These are phyloP conservation scores for Hypoxylon sp. DNA, from an alignment of 2,329 filamentous ascomycete genomes.

Conservation along the genomic window DNA sequence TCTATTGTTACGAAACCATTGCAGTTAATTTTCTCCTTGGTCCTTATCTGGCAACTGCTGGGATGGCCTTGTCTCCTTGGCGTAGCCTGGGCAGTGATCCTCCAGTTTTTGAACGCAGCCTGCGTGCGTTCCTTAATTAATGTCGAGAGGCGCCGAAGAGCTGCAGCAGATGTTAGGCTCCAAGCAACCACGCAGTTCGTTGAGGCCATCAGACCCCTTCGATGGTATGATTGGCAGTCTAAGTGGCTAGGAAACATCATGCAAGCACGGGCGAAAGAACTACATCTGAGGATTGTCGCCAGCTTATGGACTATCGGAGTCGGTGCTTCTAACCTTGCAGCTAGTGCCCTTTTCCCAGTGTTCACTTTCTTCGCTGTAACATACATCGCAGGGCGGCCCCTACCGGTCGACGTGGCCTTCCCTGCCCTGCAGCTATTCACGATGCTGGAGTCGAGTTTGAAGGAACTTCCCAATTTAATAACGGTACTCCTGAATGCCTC, in stretches of 20 bases:
- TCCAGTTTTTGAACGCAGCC: conserved; percentile 77
- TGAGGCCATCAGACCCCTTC: conserved; percentile 83
- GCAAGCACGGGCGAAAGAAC: conserved; percentile 75
- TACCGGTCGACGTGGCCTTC: conserved; percentile 87
- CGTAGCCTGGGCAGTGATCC: conserved; percentile 76
- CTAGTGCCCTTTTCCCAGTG: conserved; percentile 82
- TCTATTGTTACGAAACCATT: conserved; percentile 82
- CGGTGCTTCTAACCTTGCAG: conserved; percentile 77
- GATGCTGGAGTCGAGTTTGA: conserved; percentile 80
- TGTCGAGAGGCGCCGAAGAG: conserved; percentile 79
- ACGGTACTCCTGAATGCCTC: conserved; percentile 84
- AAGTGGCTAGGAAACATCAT: conserved; percentile 80
- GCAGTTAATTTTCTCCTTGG: conserved; percentile 79
- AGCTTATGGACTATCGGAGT: conserved; percentile 75
- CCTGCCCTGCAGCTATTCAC: conserved; percentile 86
- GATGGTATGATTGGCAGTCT: conserved; percentile 87
- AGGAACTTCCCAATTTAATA: conserved; percentile 81
- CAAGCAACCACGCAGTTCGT: conserved; percentile 89
- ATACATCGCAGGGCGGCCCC: conserved; percentile 73
- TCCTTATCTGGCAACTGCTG: conserved; percentile 82
- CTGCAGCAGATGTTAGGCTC: conserved; percentile 81
- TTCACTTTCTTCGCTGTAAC: conserved; percentile 88
- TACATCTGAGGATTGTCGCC: conserved; percentile 75
- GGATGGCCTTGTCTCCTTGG: conserved; percentile 85
- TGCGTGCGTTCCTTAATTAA: conserved; percentile 76